Base-by-base conservation (phyloP, 2,329 filamentous ascomycete species). In the Ophiostoma angusticollis region DNA sequence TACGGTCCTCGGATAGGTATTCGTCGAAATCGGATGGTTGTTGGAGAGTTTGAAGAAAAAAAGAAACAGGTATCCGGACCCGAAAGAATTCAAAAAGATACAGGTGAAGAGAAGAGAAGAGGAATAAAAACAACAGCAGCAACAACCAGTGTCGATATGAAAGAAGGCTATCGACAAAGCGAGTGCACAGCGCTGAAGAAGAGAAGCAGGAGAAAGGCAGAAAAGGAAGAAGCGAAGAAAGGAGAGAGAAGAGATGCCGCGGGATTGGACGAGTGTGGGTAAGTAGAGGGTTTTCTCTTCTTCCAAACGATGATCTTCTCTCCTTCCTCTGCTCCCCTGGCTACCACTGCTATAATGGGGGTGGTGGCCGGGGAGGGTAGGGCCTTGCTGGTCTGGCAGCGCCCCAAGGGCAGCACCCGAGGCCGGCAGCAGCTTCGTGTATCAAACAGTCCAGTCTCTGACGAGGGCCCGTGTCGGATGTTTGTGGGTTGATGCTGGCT, bases 121-220 rank as follows among this genome's bases (percentile, higher is more conserved):
- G 42, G 31, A 37, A 42, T 40, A 39, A 40, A 39, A 42, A 29
- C 41, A 44, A 41, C 40, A 40, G 40, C 43, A 42, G 46, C 36
- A 49, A 52, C 46, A 56, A 55, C 53, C 59, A 64, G 62, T 52
- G 58, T 52, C 59, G 62, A 64, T 62, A 57, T 63, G 59, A 69
- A 68, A 63, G 61, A 70, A 62, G 58, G 62, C 54, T 67, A 68
- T 63, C 63, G 63, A 68, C 62, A 60, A 58, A 37, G 58, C 61
- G 60, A 65, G 62, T 65, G 63, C 62, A 61, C 63, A 64, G 64
- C 62, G 60, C 61, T 62, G 47, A 54, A 53, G 51, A 53, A 50
- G 49, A 47, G 45, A 45, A 48, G 50, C 54, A 47, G 47, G 47
- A 50, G 45, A 51, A 48, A 43, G 51, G 46, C 40, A 50, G 47